Evolutionary conservation across 2,329 filamentous ascomycete genomes (phyloP), one percentile per base, ranked within the genome.

Genomic region (Cladophialophora yegresii): DNA sequence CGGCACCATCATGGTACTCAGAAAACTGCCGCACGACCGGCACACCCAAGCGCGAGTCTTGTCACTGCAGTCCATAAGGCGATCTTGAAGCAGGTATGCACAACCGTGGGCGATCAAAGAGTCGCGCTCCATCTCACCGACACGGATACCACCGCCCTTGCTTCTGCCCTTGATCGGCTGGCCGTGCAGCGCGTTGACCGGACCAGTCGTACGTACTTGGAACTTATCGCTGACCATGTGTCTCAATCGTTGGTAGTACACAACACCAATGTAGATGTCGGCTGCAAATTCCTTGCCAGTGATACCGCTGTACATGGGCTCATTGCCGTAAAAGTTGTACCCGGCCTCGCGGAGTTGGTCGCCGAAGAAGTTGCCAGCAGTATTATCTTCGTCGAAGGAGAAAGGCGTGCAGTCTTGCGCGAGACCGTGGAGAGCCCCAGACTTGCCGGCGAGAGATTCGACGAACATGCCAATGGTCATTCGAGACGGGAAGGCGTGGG

Each of bases 211-310:
- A 78, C 95, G 88, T 62, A 98, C 95, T 78, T 99, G 95, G 83
- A 91, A 99, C 80, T 99, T 99, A 79, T 99, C 95, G 85, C 97
- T 98, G 62, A 99, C 95, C 95, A 99, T 99, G 88, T 99, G 95
- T 76, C 95, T 85, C 66, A 99, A 85, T 77, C 95, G 89, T 80
- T 99, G 95, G 83, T 99, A 99, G 83, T 98, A 98, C 66, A 99
- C 95, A 10, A 97, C 88, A 54, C 95, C 95, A 65, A 98, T 87
- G 80, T 96, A 99, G 74, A 99, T 98, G 75, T 99, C 95, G 6
- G 92, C 93, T 22, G 88, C 88, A 47, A 99, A 88, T 77, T 98
- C 93, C 76, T 96, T 88, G 67, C 95, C 95, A 0, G 95, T 99
- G 76, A 98, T 93, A 49, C 95, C 95, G 50, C 90, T 95, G 82